phyloP scores from a whole-genome alignment of 192 early-diverging fungal species.

The Coemansia aciculifera region DNA sequence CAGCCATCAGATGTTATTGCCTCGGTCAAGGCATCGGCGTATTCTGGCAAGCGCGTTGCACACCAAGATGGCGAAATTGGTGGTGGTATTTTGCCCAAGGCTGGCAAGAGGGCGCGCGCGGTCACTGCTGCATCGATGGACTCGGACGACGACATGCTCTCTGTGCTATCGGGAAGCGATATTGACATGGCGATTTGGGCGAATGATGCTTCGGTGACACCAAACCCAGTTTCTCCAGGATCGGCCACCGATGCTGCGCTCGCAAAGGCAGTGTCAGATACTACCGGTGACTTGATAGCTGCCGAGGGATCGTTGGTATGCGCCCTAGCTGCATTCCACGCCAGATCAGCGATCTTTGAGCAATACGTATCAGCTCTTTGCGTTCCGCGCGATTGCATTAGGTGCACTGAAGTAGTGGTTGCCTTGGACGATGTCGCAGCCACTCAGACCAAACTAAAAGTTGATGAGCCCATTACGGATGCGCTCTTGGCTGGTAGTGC shows the following conservation, averaged over 20 bases:
- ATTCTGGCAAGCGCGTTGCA: slow-evolving; percentile 23
- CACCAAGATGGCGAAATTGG: slow-evolving; percentile 12
- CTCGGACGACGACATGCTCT: slow-evolving; percentile 44
- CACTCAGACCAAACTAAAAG: neutral
- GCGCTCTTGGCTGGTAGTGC: neutral
- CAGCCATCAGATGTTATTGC: neutral
- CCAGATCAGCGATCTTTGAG: slow-evolving; percentile 75
- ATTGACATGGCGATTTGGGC: slow-evolving; percentile 46
- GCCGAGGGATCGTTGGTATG: slow-evolving; percentile 38
- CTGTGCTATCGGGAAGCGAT: slow-evolving; percentile 45
- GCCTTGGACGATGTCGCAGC: slow-evolving; percentile 14
- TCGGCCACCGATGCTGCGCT: neutral
- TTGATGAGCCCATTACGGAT: neutral
- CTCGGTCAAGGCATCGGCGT: neutral
- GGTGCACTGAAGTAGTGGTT: slow-evolving; percentile 21
- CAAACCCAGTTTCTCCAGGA: slow-evolving; percentile 27
- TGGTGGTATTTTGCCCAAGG: neutral
- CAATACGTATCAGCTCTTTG: slow-evolving; percentile 66
- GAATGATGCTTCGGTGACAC: slow-evolving; percentile 23
- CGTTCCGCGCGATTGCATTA: slow-evolving; percentile 40
- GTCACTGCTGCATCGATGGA: slow-evolving; percentile 5
- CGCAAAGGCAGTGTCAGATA: neutral
- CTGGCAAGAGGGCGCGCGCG: slow-evolving; percentile 28
- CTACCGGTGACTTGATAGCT: slow-evolving; percentile 13
- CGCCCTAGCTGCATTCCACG: slow-evolving; percentile 63